Base-by-base conservation (phyloP, 345 rosid species). In the Camelina neglecta region DNA sequence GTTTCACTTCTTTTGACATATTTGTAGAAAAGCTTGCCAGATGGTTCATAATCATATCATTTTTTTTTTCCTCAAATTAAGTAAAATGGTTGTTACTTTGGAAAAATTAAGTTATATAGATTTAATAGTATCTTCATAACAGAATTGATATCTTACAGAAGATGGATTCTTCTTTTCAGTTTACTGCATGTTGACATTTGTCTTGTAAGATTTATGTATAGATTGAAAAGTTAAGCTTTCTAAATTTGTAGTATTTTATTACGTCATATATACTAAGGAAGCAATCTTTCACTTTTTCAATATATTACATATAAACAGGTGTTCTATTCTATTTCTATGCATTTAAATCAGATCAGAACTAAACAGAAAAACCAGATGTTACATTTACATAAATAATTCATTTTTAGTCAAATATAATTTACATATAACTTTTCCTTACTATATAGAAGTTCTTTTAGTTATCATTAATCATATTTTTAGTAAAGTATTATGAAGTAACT, bases 171-270 rank as follows among this genome's bases (percentile, higher is more conserved):
- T 54, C 36, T 59, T 49, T 31, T 50, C 13, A 48, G 57, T 60
- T 67, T 60, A 20, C 38, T 24, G 67, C 55, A 67, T 75, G 78
- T 38, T 6, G 44, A 59, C 67, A 59, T 59, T 47, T 75, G 55
- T 53, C 70, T 18, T 41, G 18, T 2, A 4, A 41, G 5, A 20
- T 42, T 42, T 64, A 63, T 63, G 69, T 51, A 62, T 18, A 51
- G 7, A 23, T 36, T 59, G 7, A 4, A 33, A 59, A 10, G 8
- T 4, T 48, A 6, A 60, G 16, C 48, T 60, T 60, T 60, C 15
- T 20, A 60, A 36, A 36, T 15, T 59, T 0, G 1, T 35, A 35
- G 38, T 35, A 35, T 16, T 39, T 41, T 39, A 9, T 47, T 47
- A 29, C 5, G n/a, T 47, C 6, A 18, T 35, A 4, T 8, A 2